Percentiles rank a stretch among this genome's conserved stretches.
Conservation (phyloP, 345 rosid genomes). For the Kandelia obovata region DNA sequence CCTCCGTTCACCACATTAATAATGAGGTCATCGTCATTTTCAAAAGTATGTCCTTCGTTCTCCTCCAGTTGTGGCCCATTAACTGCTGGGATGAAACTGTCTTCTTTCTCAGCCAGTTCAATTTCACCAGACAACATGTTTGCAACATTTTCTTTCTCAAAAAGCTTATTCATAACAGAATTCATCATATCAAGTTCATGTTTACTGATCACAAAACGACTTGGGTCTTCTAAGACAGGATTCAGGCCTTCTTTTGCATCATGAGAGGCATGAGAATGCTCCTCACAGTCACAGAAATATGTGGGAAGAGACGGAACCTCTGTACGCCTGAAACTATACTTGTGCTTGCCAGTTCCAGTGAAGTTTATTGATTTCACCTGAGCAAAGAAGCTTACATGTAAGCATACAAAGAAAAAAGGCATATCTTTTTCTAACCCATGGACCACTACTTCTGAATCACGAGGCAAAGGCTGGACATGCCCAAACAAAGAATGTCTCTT, state of each 20-base stretch:
- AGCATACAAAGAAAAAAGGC: neutral
- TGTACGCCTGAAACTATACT: constrained; percentile 75
- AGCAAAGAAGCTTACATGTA: constrained; percentile 15
- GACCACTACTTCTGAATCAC: too few relatives aligned
- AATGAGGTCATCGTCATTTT: constrained; percentile 48
- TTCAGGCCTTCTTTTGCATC: constrained; percentile 25
- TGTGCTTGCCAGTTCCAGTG: constrained; percentile 85
- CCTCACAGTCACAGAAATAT: constrained; percentile 83
- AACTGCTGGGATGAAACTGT: constrained; percentile 18
- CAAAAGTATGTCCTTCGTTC: constrained; percentile 13
- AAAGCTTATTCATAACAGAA: constrained; percentile 69
- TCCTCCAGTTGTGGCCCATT: constrained; percentile 29
- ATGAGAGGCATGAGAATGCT: constrained; percentile 46
- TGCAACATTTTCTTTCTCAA: constrained; percentile 41
- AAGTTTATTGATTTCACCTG: constrained; percentile 68
- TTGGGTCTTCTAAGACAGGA: constrained; percentile 26
- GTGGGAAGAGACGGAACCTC: constrained; percentile 49
- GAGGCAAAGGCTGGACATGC: too few relatives aligned
- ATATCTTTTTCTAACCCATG: too few relatives aligned
- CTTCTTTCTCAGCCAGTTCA: constrained; percentile 24
- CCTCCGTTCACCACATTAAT: constrained; percentile 39
- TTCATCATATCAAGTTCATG: constrained; percentile 67
- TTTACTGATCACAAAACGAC: constrained; percentile 39
- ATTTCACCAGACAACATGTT: neutral
- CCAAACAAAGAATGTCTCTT: too few relatives aligned